Base-by-base conservation (phyloP, 352 stramenopile species). In the Pythium inflatum region DNA sequence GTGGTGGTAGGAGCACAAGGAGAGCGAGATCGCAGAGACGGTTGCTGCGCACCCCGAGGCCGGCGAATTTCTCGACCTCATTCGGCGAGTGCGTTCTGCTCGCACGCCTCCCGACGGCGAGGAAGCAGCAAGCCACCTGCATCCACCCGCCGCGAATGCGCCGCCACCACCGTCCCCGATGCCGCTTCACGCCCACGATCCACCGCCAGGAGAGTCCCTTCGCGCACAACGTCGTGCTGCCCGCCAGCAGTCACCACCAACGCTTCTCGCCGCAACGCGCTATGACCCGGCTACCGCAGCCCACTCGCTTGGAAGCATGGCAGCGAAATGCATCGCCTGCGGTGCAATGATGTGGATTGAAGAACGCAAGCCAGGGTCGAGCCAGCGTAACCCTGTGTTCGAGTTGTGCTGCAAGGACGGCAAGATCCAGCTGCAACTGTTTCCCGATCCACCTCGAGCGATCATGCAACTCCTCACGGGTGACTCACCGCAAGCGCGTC, bases 331-430 rank as follows among this genome's bases (percentile, higher is more conserved):
- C 28, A 34, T 20, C 8, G 24, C n/a, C 27, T 68, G 50, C 22
- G 34, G 50, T 27, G 25, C 36, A 25, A 8, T 60, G 3, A 56
- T 68, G 34, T 68, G 38, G 49, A 31, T 68, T 14, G 61, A 68
- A 27, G 61, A 68, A 20, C 6, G 50, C 1, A 60, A 68, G 50
- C 49, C 49, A 13, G 16, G 34, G 27, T 68, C 61, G 30, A 68
- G 49, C 49, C 53, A 62, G 50, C 28, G 49, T 1, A 56, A 48
- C 8, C 59, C 45, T 5, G 24, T 40, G 12, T 66, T 58, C 25
- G 45, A 66, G 46, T 16, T 66, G 27, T 68, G 61, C 28, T 68
- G 50, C 27, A 62, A 62, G 49, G 55, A 55, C 25, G 61, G 61
- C 24, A 5, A 22, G 7, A 13, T 55, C 5, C 1, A 27, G 16